Conservation (phyloP, 2,329 filamentous ascomycete genomes). For the Tolypocladium ophioglossoides region DNA sequence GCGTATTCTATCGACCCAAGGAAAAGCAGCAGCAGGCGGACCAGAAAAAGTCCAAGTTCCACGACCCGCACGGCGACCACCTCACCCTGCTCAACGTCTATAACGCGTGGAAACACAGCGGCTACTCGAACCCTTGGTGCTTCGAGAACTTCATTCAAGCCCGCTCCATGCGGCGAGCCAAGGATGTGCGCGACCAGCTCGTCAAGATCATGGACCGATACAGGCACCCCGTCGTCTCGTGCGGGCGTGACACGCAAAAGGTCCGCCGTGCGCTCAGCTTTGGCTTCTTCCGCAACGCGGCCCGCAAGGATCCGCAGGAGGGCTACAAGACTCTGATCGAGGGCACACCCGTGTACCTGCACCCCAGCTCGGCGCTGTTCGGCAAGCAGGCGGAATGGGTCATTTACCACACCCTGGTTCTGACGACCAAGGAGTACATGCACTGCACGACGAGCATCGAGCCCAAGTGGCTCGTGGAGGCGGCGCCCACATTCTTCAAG, state of each 20-base stretch:
- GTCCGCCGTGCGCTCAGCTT: slow-evolving; percentile 83
- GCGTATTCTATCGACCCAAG: slow-evolving; percentile 89
- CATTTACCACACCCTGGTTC: slow-evolving; percentile 80
- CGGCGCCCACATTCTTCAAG: slow-evolving; percentile 98
- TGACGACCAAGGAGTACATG: slow-evolving; percentile 98
- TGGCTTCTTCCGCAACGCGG: slow-evolving; percentile 92
- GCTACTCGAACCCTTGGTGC: slow-evolving; percentile 82
- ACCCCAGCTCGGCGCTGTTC: slow-evolving; percentile 84
- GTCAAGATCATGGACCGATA: slow-evolving; percentile 91
- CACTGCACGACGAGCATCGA: slow-evolving; percentile 88
- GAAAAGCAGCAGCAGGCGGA: slow-evolving; percentile 96
- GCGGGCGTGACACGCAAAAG: slow-evolving; percentile 76
- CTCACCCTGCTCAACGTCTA: slow-evolving; percentile 93
- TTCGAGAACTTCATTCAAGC: slow-evolving; percentile 97
- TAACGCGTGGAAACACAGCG: slow-evolving; percentile 86
- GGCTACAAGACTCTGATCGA: slow-evolving; percentile 97
- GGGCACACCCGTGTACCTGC: slow-evolving; percentile 88
- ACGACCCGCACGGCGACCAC: slow-evolving; percentile 90
- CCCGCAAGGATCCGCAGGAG: slow-evolving; percentile 90
- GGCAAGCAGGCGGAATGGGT: slow-evolving; percentile 96
- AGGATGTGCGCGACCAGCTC: slow-evolving; percentile 87
- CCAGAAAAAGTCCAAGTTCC: slow-evolving; percentile 95
- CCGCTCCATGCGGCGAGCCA: slow-evolving; percentile 74
- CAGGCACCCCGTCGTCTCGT: slow-evolving; percentile 70
- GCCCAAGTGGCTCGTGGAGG: slow-evolving; percentile 87